Base-by-base conservation (phyloP, 352 stramenopile genomes). In the Phytopythium helicoides region DNA sequence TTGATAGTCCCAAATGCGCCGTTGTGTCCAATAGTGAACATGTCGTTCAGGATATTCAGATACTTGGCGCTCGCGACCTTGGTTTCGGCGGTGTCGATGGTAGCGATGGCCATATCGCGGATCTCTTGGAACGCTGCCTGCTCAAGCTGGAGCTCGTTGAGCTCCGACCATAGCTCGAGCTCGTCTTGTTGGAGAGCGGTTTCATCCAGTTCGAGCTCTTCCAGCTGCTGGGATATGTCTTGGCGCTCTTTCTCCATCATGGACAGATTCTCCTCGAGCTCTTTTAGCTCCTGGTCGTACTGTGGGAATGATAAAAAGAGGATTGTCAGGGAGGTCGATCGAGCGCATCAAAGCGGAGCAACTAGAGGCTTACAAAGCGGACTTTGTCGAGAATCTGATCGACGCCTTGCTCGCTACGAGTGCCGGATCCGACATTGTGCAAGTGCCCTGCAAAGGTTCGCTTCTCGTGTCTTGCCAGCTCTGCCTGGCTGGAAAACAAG, bases 1-100 rank as follows among this genome's bases (percentile, higher is more conserved):
- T 94, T 95, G 58, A 95, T 92, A 22, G 78, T 93, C 19, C 79
- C 86, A 58, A 93, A 92, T 12, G 62, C 64, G 7, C 85, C 86
- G 41, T 69, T 79, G 49, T 89, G 71, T 9, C 75, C 66, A 54
- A 95, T 94, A 35, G 68, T 57, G 46, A 94, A 95, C 63, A 87
- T 76, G 46, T 94, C 86, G 1, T 63, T 78, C 12, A 90, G 56
- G 31, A 91, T 69, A 36, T 89, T 92, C 31, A 86, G 52, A 25
- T 75, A 62, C 47, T 81, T 73, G 12, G 72, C 72, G 22, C 52
- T 60, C 16, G 54, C 45, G 25, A 73, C 71, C 36, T 75, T 71
- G 6, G 56, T 53, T 34, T 92, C 81, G 41, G 88, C 76, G 3
- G 68, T 58, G n/a, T 78, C 71, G 25, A 92, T 74, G 52, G 70